Evolutionary conservation across 148 eudicot species (phyloP).

Genomic region (Rhododendron vialii): DNA sequence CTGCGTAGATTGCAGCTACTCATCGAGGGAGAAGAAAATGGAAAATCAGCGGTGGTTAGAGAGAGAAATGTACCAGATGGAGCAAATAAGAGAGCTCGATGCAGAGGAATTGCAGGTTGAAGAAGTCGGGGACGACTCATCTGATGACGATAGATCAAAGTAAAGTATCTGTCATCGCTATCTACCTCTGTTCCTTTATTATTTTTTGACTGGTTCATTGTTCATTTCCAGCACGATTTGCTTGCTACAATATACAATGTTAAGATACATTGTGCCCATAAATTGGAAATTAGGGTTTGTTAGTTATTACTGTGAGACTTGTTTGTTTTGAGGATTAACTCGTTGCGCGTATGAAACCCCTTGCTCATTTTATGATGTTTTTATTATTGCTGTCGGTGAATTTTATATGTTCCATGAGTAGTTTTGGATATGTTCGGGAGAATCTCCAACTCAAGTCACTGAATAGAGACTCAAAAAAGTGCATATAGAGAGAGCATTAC

Average conservation of each 20-base stretch:
- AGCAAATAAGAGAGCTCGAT: constrained; percentile 74
- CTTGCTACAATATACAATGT: not conserved
- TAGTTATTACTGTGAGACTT: not conserved
- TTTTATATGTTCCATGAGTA: not conserved
- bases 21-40: constrained; percentile 23
- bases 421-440: not conserved
- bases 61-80: constrained; percentile 73
- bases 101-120: constrained; percentile 75
- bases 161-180: constrained; percentile 7
- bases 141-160: constrained; percentile 37
- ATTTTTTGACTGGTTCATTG: not conserved
- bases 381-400: not conserved
- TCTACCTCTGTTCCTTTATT: not conserved
- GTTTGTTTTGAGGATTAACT: not conserved
- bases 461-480: not conserved
- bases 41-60: constrained; percentile 41
- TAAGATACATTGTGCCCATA: not conserved
- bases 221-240: not conserved
- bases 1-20: not conserved
- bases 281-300: not conserved
- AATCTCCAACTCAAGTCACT: not conserved
- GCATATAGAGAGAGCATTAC: not conserved
- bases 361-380: not conserved
- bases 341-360: not conserved
- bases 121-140: constrained; percentile 67